Evolutionary conservation across 805 yeast genomes (phyloP).

Genomic region (Sugiyamaella marilandica): DNA sequence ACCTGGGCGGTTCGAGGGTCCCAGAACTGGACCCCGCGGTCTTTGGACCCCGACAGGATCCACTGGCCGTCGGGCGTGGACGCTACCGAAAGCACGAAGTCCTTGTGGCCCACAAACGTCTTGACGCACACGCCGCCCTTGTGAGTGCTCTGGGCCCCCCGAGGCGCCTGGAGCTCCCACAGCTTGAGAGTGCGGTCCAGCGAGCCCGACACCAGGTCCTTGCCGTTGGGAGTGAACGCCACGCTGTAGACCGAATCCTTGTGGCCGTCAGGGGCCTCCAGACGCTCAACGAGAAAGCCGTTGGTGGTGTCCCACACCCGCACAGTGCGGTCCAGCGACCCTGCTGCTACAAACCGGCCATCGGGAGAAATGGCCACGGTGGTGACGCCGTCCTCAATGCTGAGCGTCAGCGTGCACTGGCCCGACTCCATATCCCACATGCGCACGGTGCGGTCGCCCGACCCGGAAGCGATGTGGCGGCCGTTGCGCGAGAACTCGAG

Average conservation of each 20-base stretch:
- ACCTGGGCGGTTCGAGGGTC: constrained; percentile 89
- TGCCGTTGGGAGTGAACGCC: constrained; percentile 86
- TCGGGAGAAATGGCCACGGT: constrained; percentile 97
- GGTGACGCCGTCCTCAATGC: constrained; percentile 96
- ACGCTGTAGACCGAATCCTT: constrained; percentile 94
- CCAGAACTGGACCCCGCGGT: constrained; percentile 96
- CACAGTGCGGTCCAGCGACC: constrained; percentile 90
- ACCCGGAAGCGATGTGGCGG: constrained; percentile 85
- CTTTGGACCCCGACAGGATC: constrained; percentile 91
- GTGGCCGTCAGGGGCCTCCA: constrained; percentile 93
- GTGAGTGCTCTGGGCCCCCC: constrained; percentile 35
- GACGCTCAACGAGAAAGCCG: constrained; percentile 85
- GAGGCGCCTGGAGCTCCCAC: constrained; percentile 73
- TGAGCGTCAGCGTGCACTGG: constrained; percentile 79
- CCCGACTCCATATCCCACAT: constrained; percentile 93
- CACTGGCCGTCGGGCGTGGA: constrained; percentile 90
- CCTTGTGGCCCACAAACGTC: constrained; percentile 93
- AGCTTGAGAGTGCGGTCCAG: constrained; percentile 92
- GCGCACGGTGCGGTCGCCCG: constrained; percentile 94
- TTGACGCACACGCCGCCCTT: constrained; percentile 63
- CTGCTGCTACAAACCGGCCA: constrained; percentile 91
- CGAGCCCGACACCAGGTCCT: constrained; percentile 90
- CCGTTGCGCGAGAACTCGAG: constrained; percentile 94
- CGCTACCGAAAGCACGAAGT: constrained; percentile 90
- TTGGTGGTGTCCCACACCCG: constrained; percentile 95